These are phyloP conservation scores for Tolypocladium sp. DNA, from an alignment of 2,329 filamentous ascomycete species.

Conservation along the genomic window DNA sequence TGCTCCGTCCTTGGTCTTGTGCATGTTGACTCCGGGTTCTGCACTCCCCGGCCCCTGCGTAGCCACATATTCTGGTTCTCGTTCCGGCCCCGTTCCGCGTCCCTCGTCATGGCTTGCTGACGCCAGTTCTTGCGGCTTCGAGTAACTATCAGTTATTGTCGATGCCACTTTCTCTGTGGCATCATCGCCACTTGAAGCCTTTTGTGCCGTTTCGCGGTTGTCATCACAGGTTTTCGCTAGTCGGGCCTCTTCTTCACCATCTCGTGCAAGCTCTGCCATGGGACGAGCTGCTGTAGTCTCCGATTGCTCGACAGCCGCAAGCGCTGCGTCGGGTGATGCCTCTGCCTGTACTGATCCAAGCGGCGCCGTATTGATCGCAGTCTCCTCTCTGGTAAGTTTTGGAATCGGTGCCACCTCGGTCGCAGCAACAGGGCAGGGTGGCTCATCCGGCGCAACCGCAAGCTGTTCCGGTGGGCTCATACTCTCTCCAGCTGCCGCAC, in stretches of 20 bases:
- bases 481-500: conserved; percentile 1
- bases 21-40: neutral
- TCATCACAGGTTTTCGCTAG: neutral
- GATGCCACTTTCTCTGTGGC: neutral
- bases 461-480: neutral
- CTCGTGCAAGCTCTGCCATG: neutral
- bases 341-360: neutral
- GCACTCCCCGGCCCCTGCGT: conserved; percentile 2
- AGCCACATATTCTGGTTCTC: conserved; percentile 5
- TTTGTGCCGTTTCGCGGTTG: neutral
- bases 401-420: neutral
- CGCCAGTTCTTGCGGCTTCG: neutral
- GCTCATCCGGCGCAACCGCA: neutral
- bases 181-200: neutral
- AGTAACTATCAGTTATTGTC: neutral
- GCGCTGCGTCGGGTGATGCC: neutral
- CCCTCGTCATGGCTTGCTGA: neutral
- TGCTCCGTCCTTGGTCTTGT: neutral
- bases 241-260: neutral
- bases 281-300: neutral
- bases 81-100: neutral
- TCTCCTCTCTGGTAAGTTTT: neutral
- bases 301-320: neutral
- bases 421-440: neutral
- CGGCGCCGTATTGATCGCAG: neutral